Evolutionary conservation across 1,284 basidiomycete species (phyloP), one percentile per base, ranked within the genome.

Genomic region (Stereum hirsutum): DNA sequence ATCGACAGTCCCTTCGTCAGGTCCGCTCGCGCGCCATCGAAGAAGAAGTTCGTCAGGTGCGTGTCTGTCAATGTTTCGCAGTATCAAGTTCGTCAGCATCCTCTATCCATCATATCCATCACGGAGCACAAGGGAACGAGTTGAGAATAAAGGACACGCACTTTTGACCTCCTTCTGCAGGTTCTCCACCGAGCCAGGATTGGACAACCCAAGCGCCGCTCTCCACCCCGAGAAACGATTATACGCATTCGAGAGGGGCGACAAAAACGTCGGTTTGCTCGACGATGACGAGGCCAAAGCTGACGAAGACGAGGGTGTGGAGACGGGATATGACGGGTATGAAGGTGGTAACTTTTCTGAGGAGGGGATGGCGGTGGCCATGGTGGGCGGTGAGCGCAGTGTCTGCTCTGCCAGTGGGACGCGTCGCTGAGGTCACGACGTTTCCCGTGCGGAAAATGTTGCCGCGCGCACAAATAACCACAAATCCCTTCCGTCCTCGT

Each of bases 11-110:
- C 86, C 71, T 99, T 99, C 47, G 91, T 88, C 54, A 99, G 72
- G 69, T 99, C 96, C 40, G 96, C 96, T 55, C 94, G 78, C 33
- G 77, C 95, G 51, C 96, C 96, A 70, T 99, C 96, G 63, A 98
- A 99, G 60, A 94, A 81, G 67, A 87, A 95, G 73, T 97, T 97
- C 49, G 83, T 87, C 49, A 97, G 68, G 61, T 92, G 91, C 15
- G 92, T 95, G 49, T 79, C 91, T 95, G 58, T 5, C 17, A 30
- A 25, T 19, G 39, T 43, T 35, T 17, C 5, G 21, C 33, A 35
- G 11, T 12, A 17, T 10, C 11, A 8, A 19, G 14, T 20, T 17
- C 33, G 17, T 35, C 28, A 30, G 28, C 8, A 35, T 21, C 35
- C 10, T n/a, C n/a, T n/a, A n/a, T n/a, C n/a, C n/a, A n/a, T n/a